Evolutionary conservation across 2,329 filamentous ascomycete species (phyloP).

Genomic region (Phaeomoniella chlamydospora): DNA sequence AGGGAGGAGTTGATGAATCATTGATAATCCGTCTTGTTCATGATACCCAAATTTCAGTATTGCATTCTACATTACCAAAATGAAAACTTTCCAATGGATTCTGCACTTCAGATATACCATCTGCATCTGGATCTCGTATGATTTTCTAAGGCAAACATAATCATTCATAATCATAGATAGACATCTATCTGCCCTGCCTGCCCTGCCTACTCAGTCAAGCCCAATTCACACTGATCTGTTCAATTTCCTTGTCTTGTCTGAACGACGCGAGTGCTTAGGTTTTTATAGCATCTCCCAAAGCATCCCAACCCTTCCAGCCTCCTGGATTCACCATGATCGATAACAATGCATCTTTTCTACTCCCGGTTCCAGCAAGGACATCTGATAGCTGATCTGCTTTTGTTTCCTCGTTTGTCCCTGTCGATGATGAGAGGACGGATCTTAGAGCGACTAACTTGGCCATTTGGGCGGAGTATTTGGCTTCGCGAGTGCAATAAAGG

Average conservation of each 20-base stretch:
- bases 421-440: slow-evolving; percentile 44
- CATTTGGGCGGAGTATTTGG: slow-evolving; percentile 51
- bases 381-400: slow-evolving; percentile 54
- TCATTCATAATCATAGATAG: too few relatives aligned
- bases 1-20: not conserved
- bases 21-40: not conserved
- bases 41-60: not conserved
- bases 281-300: slow-evolving; percentile 25
- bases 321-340: slow-evolving; percentile 74
- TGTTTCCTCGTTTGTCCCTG: slow-evolving; percentile 52
- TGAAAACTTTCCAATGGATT: not conserved
- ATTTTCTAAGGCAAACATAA: too few relatives aligned
- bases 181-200: too few relatives aligned
- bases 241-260: too few relatives aligned
- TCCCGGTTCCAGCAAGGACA: slow-evolving; percentile 61
- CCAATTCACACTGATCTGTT: too few relatives aligned
- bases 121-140: too few relatives aligned
- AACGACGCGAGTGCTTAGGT: too few relatives aligned
- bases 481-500: slow-evolving; percentile 24
- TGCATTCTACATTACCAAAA: not conserved
- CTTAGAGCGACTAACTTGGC: slow-evolving; percentile 65
- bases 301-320: slow-evolving; percentile 50
- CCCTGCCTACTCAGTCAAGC: too few relatives aligned
- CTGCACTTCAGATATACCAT: too few relatives aligned
- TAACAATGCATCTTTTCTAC: slow-evolving; percentile 58